Evolutionary conservation across 192 early-diverging fungal genomes (phyloP), one percentile per base, ranked within the genome.

Genomic region (Chytriomyces sp.): DNA sequence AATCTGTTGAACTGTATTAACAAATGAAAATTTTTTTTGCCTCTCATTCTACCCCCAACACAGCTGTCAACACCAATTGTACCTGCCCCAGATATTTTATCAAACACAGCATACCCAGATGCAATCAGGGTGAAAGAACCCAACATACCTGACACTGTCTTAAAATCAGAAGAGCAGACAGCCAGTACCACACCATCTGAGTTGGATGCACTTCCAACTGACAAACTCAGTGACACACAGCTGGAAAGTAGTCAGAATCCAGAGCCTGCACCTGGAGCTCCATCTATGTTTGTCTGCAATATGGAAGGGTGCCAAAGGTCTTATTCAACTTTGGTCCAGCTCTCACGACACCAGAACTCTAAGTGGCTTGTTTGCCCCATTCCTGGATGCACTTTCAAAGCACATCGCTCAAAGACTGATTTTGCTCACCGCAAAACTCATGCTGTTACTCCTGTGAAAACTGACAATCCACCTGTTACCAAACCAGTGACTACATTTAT

Each of bases 351-450:
- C 53, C 53, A 57, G 5, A 20, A n/a, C 13, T n/a, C 53, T n/a
- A 57, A 57, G 53, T 57, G 53, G 53, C 13, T 57, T n/a, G 16
- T n/a, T n/a, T 57, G 53, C 20, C 16, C 13, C 3, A 5, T 13
- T 57, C 16, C 20, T 20, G 53, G 53, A 57, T 57, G 53, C 53
- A 57, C 53, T 57, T 57, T 57, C 53, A 57, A 57, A 57, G 53
- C 53, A 0, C 53, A 57, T 2, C 53, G 53, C 13, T 20, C 53
- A 13, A 20, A n/a, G 3, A 57, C 53, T 57, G 35, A 35, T 35
- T 35, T 35, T 35, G 35, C 35, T 35, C 35, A 35, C 35, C 53
- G 13, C 16, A 57, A 57, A 57, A 13, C 20, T 57, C 20, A n/a
- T 57, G 16, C 53, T n/a, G 16, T n/a, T 20, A 2, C 53, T 13